Conservation (phyloP, 1,139 yeast species). For the Suhomyces panamericanus region DNA sequence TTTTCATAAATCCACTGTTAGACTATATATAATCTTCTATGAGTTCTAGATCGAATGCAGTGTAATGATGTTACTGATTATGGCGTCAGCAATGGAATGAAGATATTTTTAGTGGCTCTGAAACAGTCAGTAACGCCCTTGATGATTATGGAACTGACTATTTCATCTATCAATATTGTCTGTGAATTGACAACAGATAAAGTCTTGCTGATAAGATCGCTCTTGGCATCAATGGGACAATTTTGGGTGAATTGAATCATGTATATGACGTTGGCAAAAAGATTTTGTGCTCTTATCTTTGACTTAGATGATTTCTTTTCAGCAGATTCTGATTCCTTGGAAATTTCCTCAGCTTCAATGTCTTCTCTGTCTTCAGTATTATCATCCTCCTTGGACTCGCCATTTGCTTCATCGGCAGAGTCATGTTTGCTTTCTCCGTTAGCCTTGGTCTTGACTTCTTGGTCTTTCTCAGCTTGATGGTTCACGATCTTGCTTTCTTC, state of each 20-base stretch:
- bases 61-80: background rate
- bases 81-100: conserved; percentile 36
- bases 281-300: conserved; percentile 5
- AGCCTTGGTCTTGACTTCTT: background rate
- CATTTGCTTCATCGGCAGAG: background rate
- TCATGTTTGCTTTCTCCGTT: background rate
- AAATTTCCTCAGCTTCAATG: background rate
- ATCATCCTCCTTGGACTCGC: background rate
- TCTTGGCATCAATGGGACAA: conserved; percentile 3
- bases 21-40: background rate
- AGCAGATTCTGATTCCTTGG: background rate
- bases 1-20: background rate
- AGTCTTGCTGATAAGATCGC: background rate
- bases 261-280: conserved; percentile 28
- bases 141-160: conserved; percentile 13
- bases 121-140: conserved; percentile 33
- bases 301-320: background rate
- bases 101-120: conserved; percentile 31
- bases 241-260: conserved; percentile 25
- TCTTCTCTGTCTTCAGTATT: background rate
- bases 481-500: background rate
- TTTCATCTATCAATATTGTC: conserved; percentile 1
- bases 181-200: background rate
- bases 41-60: too few relatives aligned
- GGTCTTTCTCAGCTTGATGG: background rate